Evolutionary conservation across 306 rosid species (phyloP).

Genomic region (Quercus agrifolia): DNA sequence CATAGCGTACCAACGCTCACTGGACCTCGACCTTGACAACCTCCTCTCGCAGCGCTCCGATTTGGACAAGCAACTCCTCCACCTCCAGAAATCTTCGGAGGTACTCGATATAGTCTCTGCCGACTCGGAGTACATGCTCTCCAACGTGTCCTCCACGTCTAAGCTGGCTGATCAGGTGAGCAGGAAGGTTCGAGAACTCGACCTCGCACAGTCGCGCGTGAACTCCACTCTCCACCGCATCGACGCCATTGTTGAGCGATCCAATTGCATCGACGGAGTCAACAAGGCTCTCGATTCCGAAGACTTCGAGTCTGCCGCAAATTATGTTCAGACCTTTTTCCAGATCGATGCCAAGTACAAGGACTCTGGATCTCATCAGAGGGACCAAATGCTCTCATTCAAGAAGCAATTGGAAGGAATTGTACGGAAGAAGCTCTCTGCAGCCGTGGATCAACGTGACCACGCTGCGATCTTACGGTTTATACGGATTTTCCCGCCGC

Average conservation of each 20-base stretch:
- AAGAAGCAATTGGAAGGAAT: conserved; percentile 72
- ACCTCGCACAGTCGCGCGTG: conserved; percentile 87
- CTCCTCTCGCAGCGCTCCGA: conserved; percentile 76
- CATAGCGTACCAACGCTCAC: conserved; percentile 52
- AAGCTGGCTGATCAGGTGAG: conserved; percentile 54
- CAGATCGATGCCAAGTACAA: conserved; percentile 68
- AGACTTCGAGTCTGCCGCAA: conserved; percentile 70
- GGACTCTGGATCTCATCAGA: conserved; percentile 75
- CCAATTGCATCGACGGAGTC: conserved; percentile 73
- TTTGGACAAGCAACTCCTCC: conserved; percentile 67
- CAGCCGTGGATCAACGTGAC: conserved; percentile 80
- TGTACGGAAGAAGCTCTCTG: conserved; percentile 65
- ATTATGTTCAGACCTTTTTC: conserved; percentile 56
- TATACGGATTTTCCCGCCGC: conserved; percentile 58
- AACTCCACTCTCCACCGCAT: conserved; percentile 69
- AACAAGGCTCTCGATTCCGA: conserved; percentile 55
- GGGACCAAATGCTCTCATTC: conserved; percentile 55
- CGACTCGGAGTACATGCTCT: conserved; percentile 56
- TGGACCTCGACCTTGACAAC: conserved; percentile 62
- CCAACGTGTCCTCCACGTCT: conserved; percentile 47
- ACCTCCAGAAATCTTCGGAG: conserved; percentile 64
- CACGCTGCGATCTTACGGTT: conserved; percentile 61
- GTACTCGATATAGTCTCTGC: conserved; percentile 67
- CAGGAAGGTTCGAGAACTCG: conserved; percentile 87
- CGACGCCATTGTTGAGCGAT: conserved; percentile 79